Conservation (phyloP, 352 stramenopile species). For the Phytophthora podocarpi region DNA sequence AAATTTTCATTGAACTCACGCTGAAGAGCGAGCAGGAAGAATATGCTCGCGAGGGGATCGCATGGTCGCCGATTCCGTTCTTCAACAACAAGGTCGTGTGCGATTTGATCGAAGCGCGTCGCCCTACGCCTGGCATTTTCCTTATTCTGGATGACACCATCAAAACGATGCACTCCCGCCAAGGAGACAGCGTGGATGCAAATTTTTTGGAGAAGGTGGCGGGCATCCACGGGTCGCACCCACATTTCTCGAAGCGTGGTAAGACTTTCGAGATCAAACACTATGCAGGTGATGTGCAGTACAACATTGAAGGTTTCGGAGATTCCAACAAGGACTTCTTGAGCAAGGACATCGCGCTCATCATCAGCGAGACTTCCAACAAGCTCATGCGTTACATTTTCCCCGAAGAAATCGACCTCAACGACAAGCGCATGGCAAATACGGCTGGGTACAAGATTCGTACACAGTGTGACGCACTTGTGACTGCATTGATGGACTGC, state of each 20-base stretch:
- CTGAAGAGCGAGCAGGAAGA: slow-evolving; percentile 93
- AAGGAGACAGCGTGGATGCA: slow-evolving; percentile 77
- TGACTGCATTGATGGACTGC: slow-evolving; percentile 89
- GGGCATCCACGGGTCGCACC: slow-evolving; percentile 62
- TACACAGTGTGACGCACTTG: slow-evolving; percentile 88
- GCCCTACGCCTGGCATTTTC: slow-evolving; percentile 78
- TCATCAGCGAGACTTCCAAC: slow-evolving; percentile 84
- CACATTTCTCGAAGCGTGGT: slow-evolving; percentile 86
- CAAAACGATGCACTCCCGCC: slow-evolving; percentile 88
- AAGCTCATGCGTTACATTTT: slow-evolving; percentile 90
- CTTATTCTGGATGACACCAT: slow-evolving; percentile 86
- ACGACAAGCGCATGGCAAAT: slow-evolving; percentile 81
- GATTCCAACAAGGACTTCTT: slow-evolving; percentile 85
- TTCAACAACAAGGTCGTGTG: slow-evolving; percentile 94
- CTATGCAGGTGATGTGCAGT: slow-evolving; percentile 88
- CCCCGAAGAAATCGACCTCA: slow-evolving; percentile 79
- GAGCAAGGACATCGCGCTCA: slow-evolving; percentile 82
- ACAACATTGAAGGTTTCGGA: slow-evolving; percentile 82
- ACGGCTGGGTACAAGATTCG: slow-evolving; percentile 86
- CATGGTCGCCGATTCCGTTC: slow-evolving; percentile 91
- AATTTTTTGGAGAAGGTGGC: slow-evolving; percentile 86
- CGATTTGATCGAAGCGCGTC: slow-evolving; percentile 83
- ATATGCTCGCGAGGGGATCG: slow-evolving; percentile 95
- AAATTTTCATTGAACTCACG: slow-evolving; percentile 93
- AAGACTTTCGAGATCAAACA: slow-evolving; percentile 88